Conservation (phyloP, 2,329 filamentous ascomycete species). For the Aspergillus floridensis region DNA sequence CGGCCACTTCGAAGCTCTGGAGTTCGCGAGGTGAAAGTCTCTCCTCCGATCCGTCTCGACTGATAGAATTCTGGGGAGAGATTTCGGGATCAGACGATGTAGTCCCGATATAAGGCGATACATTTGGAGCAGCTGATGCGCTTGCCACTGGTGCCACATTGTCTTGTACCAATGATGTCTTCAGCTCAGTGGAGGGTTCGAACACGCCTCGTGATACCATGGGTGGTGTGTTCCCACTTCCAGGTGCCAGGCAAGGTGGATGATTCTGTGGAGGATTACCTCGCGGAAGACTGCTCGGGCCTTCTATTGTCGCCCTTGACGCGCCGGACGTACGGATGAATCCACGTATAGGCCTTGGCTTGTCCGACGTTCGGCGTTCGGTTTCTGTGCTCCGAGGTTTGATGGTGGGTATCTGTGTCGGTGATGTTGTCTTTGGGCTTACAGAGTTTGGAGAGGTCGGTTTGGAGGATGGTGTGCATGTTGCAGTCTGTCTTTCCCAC, state of each 20-base stretch:
- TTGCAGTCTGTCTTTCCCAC: constrained; percentile 23
- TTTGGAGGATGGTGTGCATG: constrained; percentile 23
- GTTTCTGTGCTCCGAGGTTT: constrained; percentile 14
- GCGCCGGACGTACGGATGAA: constrained; percentile 37
- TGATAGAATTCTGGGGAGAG: constrained; percentile 2
- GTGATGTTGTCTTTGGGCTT: neutral
- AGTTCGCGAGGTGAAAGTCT: constrained; percentile 7
- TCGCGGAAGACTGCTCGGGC: constrained; percentile 20
- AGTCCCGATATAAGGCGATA: neutral
- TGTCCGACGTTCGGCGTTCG: constrained; percentile 11
- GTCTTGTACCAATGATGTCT: constrained; percentile 1
- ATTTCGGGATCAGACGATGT: constrained; percentile 1
- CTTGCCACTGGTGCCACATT: constrained; percentile 8
- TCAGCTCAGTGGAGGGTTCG: neutral
- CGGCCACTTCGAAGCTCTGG: constrained; percentile 31
- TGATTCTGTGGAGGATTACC: constrained; percentile 8
- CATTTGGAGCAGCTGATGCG: constrained; percentile 7
- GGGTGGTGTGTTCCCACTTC: neutral
- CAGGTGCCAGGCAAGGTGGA: neutral
- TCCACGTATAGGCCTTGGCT: constrained; percentile 32
- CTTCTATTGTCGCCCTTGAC: constrained; percentile 28
- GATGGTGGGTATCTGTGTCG: constrained; percentile 11
- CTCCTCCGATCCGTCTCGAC: neutral
- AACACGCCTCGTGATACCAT: neutral
- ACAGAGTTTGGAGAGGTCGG: constrained; percentile 4